These are phyloP conservation scores for Eucalyptus camaldulensis DNA, from an alignment of 345 rosid genomes.

Conservation along the genomic window DNA sequence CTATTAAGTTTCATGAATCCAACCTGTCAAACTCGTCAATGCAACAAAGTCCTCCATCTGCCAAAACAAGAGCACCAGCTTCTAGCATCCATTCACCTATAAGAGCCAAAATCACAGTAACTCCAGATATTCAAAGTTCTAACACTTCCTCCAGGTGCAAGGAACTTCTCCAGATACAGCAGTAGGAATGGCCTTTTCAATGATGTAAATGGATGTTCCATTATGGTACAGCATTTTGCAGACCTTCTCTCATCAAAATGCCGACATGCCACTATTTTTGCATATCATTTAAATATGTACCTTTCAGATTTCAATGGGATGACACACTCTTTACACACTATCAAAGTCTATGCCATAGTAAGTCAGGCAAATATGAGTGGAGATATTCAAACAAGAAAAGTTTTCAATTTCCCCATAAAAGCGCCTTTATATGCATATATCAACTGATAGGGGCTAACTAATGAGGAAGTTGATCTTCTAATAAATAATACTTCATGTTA, in stretches of 20 bases:
- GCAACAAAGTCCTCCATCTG: slow-evolving; percentile 98
- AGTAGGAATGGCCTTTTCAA: background rate
- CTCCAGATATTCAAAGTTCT: background rate
- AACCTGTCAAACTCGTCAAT: slow-evolving; percentile 98
- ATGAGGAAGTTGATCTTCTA: background rate
- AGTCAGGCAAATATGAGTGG: background rate
- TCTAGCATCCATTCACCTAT: slow-evolving; percentile 96
- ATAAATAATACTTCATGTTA: background rate
- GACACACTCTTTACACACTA: background rate
- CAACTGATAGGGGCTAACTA: background rate
- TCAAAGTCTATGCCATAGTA: background rate
- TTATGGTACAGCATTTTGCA: background rate
- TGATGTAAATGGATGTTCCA: background rate
- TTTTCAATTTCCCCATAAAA: background rate
- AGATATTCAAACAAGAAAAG: background rate
- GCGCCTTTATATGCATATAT: background rate
- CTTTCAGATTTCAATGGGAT: background rate
- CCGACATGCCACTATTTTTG: background rate
- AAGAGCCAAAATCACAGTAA: background rate
- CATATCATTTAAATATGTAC: background rate
- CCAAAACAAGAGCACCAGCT: slow-evolving; percentile 98
- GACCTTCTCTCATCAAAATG: background rate
- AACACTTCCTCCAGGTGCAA: background rate
- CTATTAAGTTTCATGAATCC: background rate
- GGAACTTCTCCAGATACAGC: background rate